Conservation (phyloP, 2,329 filamentous ascomycete species). For the Colletotrichum falcatum region DNA sequence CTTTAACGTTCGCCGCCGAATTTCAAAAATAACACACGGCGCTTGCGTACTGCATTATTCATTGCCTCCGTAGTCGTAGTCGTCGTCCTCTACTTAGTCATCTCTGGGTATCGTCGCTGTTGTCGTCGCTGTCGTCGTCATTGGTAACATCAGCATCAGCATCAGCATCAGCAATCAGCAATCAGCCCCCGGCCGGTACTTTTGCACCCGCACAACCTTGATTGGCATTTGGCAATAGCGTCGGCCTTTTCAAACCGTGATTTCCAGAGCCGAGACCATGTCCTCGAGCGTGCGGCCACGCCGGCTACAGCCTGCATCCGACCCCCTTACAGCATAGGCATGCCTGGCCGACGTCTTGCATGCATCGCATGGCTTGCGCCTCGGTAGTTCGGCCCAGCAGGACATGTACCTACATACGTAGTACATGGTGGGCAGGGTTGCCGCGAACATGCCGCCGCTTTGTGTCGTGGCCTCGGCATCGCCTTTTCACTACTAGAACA, state of each 20-base stretch:
- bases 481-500: slow-evolving; percentile 7
- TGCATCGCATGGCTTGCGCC: slow-evolving; percentile 31
- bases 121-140: slow-evolving; percentile 3
- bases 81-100: background rate
- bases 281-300: background rate
- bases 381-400: slow-evolving; percentile 23
- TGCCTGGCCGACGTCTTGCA: slow-evolving; percentile 11
- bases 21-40: too few relatives aligned
- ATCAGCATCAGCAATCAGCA: background rate
- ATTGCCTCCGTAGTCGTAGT: background rate
- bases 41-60: background rate
- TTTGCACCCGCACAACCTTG: background rate
- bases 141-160: background rate
- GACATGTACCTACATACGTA: background rate
- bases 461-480: slow-evolving; percentile 1
- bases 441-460: slow-evolving; percentile 15
- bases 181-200: too few relatives aligned
- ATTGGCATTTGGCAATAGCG: slow-evolving; percentile 32
- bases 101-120: background rate
- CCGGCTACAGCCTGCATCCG: slow-evolving; percentile 5
- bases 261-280: background rate
- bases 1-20: too few relatives aligned
- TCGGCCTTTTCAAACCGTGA: background rate
- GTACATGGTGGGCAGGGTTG: too few relatives aligned
- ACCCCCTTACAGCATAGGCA: background rate